Evolutionary conservation across 441 rosid genomes (phyloP).

Genomic region (Heliophila coronopifolia): DNA sequence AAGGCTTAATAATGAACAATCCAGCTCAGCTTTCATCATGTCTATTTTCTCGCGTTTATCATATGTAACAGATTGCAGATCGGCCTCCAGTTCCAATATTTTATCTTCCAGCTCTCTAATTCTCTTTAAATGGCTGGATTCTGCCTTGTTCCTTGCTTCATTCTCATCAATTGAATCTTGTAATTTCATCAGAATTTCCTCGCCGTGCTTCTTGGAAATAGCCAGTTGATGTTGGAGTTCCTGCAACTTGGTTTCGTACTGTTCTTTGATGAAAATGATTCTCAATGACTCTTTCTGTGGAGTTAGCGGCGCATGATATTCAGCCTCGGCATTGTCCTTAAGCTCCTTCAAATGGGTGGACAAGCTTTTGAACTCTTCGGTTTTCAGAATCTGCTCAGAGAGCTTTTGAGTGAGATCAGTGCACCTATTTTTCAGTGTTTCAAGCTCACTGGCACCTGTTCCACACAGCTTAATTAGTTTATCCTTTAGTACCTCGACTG

Average conservation of each 20-base stretch:
- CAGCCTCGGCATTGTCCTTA: conserved; percentile 81
- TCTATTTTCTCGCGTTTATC: conserved; percentile 83
- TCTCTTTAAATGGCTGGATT: conserved; percentile 70
- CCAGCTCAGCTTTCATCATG: conserved; percentile 87
- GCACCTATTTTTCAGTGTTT: conserved; percentile 42
- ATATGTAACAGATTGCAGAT: conserved; percentile 46
- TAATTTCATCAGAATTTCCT: conserved; percentile 83
- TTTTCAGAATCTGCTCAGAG: conserved; percentile 73
- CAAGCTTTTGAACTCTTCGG: conserved; percentile 85
- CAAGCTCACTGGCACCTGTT: conserved; percentile 40
- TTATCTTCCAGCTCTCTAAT: conserved; percentile 68
- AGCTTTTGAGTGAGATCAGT: conserved; percentile 61
- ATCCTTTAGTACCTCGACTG: conserved; percentile 44
- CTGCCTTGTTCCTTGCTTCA: conserved; percentile 69
- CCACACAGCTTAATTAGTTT: conserved; percentile 49
- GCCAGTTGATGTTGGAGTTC: conserved; percentile 80
- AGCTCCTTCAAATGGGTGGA: conserved; percentile 79
- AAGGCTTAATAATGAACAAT: conserved; percentile 87
- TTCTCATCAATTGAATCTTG: conserved; percentile 87
- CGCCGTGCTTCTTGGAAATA: conserved; percentile 80
- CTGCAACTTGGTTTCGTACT: conserved; percentile 74
- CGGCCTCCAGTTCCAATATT: conserved; percentile 70
- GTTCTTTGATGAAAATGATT: conserved; percentile 94
- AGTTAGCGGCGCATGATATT: conserved; percentile 51
- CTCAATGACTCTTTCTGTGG: conserved; percentile 92